Evolutionary conservation across 345 rosid species (phyloP).

Genomic region (Ceriops tagal): DNA sequence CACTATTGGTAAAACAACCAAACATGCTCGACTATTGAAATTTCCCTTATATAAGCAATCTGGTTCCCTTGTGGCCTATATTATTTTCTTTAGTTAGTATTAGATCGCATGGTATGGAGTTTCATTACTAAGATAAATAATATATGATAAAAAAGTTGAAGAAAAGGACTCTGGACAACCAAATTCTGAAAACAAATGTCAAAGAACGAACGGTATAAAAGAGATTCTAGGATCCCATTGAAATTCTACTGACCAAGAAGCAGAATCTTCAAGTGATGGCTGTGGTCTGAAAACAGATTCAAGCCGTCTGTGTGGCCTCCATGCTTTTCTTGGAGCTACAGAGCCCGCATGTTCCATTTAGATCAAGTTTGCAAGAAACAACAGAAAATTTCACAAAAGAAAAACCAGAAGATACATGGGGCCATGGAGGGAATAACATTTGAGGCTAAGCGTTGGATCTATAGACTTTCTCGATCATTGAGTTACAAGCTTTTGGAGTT

Average conservation of each 20-base stretch:
- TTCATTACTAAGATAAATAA: background rate
- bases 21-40: conserved; percentile 27
- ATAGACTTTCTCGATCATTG: conserved; percentile 37
- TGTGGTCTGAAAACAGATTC: conserved; percentile 17
- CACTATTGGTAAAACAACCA: conserved; percentile 31
- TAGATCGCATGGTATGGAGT: background rate
- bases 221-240: conserved; percentile 25
- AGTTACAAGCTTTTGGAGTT: conserved; percentile 22
- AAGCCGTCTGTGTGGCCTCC: conserved; percentile 19
- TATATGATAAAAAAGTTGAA: background rate
- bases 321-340: background rate
- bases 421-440: conserved; percentile 7
- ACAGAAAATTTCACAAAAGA: background rate
- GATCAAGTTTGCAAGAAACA: background rate
- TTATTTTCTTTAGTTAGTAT: background rate
- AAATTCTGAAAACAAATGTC: background rate
- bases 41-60: conserved; percentile 41
- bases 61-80: conserved; percentile 31
- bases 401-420: too few relatives aligned
- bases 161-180: background rate
- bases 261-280: conserved; percentile 31
- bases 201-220: background rate
- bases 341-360: conserved; percentile 60
- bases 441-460: conserved; percentile 45
- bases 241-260: conserved; percentile 14